Evolutionary conservation across 148 eudicot species (phyloP).

Genomic region (Rhododendron henanense): DNA sequence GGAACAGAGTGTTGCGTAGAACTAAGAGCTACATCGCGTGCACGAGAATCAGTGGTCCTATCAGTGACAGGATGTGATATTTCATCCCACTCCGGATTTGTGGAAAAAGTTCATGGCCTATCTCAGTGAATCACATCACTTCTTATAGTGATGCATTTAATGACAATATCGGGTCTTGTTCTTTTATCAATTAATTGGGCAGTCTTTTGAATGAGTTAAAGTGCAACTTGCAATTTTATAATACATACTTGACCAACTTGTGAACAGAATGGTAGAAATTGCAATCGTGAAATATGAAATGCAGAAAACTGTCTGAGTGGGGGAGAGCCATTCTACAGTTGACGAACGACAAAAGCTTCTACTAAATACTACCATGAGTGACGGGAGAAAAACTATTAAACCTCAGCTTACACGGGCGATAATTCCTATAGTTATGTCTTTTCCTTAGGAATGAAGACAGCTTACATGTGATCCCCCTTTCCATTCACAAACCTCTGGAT

Average conservation of each 20-base stretch:
- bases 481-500: background rate
- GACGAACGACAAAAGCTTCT: background rate
- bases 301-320: background rate
- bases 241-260: background rate
- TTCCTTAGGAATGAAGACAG: background rate
- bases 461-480: background rate
- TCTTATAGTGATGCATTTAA: background rate
- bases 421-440: background rate
- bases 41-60: background rate
- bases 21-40: background rate
- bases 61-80: background rate
- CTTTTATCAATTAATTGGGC: background rate
- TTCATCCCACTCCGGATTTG: background rate
- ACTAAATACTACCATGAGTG: background rate
- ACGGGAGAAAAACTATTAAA: background rate
- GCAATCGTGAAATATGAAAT: background rate
- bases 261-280: background rate
- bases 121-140: background rate
- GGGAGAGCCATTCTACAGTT: background rate
- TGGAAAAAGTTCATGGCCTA: background rate
- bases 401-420: background rate
- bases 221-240: background rate
- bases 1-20: background rate
- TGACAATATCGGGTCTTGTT: background rate
- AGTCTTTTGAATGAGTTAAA: background rate